Conservation (phyloP, 805 yeast species). For the Starmerella potacharoeniae region DNA sequence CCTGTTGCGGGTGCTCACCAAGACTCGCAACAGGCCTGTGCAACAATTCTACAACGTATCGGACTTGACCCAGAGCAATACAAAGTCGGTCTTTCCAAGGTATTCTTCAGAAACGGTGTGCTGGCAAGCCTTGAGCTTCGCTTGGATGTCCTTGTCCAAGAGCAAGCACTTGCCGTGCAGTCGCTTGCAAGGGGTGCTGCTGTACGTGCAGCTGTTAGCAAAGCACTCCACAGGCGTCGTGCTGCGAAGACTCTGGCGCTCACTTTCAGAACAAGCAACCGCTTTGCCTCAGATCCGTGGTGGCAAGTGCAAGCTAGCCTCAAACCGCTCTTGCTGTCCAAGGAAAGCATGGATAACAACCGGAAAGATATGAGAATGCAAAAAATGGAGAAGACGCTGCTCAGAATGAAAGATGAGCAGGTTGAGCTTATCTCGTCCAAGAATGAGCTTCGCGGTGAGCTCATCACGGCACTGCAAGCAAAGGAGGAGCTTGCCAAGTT, state of each 20-base stretch:
- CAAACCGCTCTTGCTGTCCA: constrained; percentile 61
- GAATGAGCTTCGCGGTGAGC: constrained; percentile 30
- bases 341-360: constrained; percentile 18
- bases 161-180: constrained; percentile 50
- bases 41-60: constrained; percentile 51
- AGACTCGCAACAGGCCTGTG: constrained; percentile 57
- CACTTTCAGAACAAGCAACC: constrained; percentile 45
- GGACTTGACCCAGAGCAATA: constrained; percentile 48
- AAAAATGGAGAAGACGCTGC: constrained; percentile 26
- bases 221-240: constrained; percentile 46
- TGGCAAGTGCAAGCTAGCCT: constrained; percentile 56
- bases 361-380: constrained; percentile 24
- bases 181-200: constrained; percentile 53
- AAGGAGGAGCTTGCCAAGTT: constrained; percentile 27
- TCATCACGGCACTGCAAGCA: constrained; percentile 29
- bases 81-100: constrained; percentile 59
- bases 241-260: constrained; percentile 59
- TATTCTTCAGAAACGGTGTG: constrained; percentile 68
- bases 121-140: constrained; percentile 65
- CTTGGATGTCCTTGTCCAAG: constrained; percentile 53
- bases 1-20: constrained; percentile 23
- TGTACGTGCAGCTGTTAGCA: constrained; percentile 39
- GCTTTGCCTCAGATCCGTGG: constrained; percentile 57
- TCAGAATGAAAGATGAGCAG: constrained; percentile 25
- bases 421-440: constrained; percentile 27